Evolutionary conservation across 2,329 filamentous ascomycete species (phyloP).

Genomic region (Alternaria arborescens): DNA sequence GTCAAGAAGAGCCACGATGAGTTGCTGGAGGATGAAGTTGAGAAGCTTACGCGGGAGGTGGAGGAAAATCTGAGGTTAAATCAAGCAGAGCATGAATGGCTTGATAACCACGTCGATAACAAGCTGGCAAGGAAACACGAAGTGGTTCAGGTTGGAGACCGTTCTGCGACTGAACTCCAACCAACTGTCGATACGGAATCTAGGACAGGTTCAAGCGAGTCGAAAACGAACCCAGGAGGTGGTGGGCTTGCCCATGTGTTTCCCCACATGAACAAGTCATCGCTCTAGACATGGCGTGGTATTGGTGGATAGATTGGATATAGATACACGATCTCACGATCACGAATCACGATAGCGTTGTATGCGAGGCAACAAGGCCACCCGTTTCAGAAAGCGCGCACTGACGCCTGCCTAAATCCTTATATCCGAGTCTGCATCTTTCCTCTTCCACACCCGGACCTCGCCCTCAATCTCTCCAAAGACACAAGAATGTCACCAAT

Average conservation of each 20-base stretch:
- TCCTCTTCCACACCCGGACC: not conserved
- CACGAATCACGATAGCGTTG: conserved; percentile 3
- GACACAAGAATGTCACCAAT: not conserved
- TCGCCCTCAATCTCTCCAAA: not conserved
- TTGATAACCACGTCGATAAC: conserved; percentile 43
- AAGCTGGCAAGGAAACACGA: conserved; percentile 35
- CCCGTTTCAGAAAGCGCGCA: conserved; percentile 1
- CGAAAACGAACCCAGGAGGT: conserved; percentile 12
- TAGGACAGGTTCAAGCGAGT: conserved; percentile 10
- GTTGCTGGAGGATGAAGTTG: conserved; percentile 64
- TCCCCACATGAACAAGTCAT: conserved; percentile 55
- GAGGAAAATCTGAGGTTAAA: conserved; percentile 60
- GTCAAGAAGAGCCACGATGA: conserved; percentile 62
- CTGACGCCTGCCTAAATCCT: conserved; percentile 1
- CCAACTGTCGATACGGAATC: conserved; percentile 15
- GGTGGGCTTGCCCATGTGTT: conserved; percentile 41
- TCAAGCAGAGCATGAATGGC: conserved; percentile 43
- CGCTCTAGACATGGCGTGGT: conserved; percentile 37
- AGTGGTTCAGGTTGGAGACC: conserved; percentile 3
- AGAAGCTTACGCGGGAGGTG: conserved; percentile 66
- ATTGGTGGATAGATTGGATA: not conserved
- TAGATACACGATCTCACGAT: conserved; percentile 8
- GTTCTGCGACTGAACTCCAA: not conserved
- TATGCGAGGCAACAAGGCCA: conserved; percentile 2
- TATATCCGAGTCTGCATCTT: conserved; percentile 1